A percentile compares a stretch with the other conserved stretches of the same genome.
Conservation (phyloP, 1,139 yeast genomes). For the Zygotorulaspora mrakii region DNA sequence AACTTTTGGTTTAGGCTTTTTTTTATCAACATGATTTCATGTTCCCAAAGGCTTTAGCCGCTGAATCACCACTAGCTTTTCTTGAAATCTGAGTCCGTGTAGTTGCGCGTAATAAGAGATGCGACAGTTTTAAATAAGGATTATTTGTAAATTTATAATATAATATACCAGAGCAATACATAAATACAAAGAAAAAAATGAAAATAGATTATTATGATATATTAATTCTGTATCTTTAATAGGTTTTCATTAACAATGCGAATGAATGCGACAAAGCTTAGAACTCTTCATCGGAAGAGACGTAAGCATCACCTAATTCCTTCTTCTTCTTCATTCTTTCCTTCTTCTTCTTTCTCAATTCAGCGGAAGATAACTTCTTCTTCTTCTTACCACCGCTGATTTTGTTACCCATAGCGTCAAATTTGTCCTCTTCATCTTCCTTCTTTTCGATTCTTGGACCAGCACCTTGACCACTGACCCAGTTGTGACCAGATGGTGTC, state of each 20-base stretch:
- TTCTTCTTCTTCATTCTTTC: conserved; percentile 99
- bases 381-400: conserved; percentile 93
- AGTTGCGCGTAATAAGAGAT: too few relatives aligned
- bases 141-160: conserved; percentile 4
- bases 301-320: conserved; percentile 99
- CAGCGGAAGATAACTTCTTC: conserved; percentile 97
- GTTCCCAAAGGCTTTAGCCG: neutral
- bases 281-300: conserved; percentile 77
- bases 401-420: conserved; percentile 99
- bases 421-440: conserved; percentile 94
- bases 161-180: conserved; percentile 12
- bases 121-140: conserved; percentile 5
- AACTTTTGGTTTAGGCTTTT: too few relatives aligned
- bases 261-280: conserved; percentile 16
- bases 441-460: conserved; percentile 99
- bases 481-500: conserved; percentile 99
- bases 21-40: too few relatives aligned
- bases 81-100: neutral
- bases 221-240: conserved; percentile 21
- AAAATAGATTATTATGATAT: conserved; percentile 16
- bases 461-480: conserved; percentile 99
- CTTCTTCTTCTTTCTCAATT: conserved; percentile 99
- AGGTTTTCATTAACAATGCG: conserved; percentile 17
- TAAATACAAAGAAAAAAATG: conserved; percentile 13
- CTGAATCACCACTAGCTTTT: neutral